Evolutionary conservation across 2,329 filamentous ascomycete genomes (phyloP).

Genomic region (Lecanoromycetidae sp.): DNA sequence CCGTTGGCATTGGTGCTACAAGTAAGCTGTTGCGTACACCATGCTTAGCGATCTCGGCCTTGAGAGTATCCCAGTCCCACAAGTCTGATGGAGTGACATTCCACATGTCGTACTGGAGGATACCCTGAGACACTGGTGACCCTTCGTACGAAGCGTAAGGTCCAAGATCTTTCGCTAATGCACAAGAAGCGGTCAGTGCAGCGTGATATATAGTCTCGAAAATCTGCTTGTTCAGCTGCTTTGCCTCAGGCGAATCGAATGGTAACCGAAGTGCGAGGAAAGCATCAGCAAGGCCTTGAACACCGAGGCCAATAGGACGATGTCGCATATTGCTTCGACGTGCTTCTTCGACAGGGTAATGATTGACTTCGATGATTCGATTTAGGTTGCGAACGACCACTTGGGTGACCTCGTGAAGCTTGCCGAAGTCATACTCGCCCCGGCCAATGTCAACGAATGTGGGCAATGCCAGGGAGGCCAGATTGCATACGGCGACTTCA

Average conservation of each 20-base stretch:
- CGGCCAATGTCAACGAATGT: slow-evolving; percentile 78
- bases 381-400: slow-evolving; percentile 92
- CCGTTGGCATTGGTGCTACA: slow-evolving; percentile 94
- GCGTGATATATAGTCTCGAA: slow-evolving; percentile 99
- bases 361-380: slow-evolving; percentile 96
- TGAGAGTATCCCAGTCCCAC: slow-evolving; percentile 89
- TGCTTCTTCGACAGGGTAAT: slow-evolving; percentile 93
- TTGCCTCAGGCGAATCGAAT: slow-evolving; percentile 91
- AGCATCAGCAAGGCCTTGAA: slow-evolving; percentile 93
- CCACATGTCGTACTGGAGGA: slow-evolving; percentile 99
- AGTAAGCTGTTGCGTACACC: slow-evolving; percentile 93
- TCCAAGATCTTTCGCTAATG: slow-evolving; percentile 72
- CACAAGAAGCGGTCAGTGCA: slow-evolving; percentile 75
- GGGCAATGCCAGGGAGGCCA: slow-evolving; percentile 86
- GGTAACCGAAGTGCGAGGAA: slow-evolving; percentile 95
- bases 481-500: slow-evolving; percentile 96
- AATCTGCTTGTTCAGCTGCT: slow-evolving; percentile 91
- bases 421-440: slow-evolving; percentile 86
- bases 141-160: slow-evolving; percentile 85
- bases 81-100: slow-evolving; percentile 82
- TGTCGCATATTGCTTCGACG: slow-evolving; percentile 95
- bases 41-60: slow-evolving; percentile 81
- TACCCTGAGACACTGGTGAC: slow-evolving; percentile 85
- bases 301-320: slow-evolving; percentile 88
- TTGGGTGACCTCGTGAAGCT: slow-evolving; percentile 86